Evolutionary conservation across 169 alveolate genomes (phyloP).

Genomic region (Plasmodium billcollinsi): DNA sequence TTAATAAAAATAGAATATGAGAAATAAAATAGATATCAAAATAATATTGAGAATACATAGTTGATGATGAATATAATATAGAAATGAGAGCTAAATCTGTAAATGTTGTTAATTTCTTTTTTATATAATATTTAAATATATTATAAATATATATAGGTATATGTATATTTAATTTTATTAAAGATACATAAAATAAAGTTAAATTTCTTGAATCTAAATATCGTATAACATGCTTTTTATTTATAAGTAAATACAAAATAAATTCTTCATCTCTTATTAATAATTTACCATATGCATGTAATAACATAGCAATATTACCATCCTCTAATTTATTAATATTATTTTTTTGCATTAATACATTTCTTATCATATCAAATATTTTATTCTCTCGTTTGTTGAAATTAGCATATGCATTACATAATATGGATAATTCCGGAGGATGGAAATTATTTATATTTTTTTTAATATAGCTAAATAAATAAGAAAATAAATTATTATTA

Average conservation of each 20-base stretch:
- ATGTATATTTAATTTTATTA: constrained; percentile 34
- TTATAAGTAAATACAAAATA: constrained; percentile 23
- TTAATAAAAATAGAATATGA: constrained; percentile 24
- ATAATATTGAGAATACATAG: constrained; percentile 3
- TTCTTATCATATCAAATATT: constrained; percentile 36
- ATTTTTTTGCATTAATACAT: constrained; percentile 11
- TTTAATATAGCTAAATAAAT: constrained; percentile 8
- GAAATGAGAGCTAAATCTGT: constrained; percentile 64
- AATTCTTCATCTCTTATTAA: constrained; percentile 47
- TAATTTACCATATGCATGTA: constrained; percentile 66
- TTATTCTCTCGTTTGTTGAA: constrained; percentile 28
- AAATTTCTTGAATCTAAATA: constrained; percentile 35
- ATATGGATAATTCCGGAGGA: constrained; percentile 41
- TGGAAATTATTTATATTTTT: constrained; percentile 16
- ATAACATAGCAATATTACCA: constrained; percentile 57
- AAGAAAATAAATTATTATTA: constrained; percentile 12
- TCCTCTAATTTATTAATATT: constrained; percentile 9
- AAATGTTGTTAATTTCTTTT: constrained; percentile 15
- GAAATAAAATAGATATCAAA: constrained; percentile 32
- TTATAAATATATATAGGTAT: constrained; percentile 44
- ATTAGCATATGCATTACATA: constrained; percentile 42
- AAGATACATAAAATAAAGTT: constrained; percentile 45
- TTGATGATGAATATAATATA: constrained; percentile 46
- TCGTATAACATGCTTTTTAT: constrained; percentile 23
- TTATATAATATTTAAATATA: constrained; percentile 19